A percentile compares a stretch with the other conserved stretches of the same genome.
Evolutionary conservation across 2,329 filamentous ascomycete species (phyloP).

Genomic region (Talaromyces albobiverticillius): DNA sequence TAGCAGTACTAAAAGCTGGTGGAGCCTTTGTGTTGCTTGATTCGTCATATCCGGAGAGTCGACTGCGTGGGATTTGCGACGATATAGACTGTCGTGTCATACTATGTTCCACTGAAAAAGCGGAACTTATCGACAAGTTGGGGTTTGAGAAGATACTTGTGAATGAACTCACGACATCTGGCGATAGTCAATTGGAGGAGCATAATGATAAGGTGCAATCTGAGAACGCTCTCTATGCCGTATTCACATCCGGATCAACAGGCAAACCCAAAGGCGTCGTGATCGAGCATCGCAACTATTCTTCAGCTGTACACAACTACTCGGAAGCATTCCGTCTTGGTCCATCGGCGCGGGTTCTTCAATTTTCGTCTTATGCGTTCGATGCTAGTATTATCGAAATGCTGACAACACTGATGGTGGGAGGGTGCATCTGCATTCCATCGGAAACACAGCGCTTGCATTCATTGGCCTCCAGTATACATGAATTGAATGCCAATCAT

Average conservation of each 20-base stretch:
- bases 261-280: conserved; percentile 57
- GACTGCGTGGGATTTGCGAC: background rate
- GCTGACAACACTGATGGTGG: conserved; percentile 53
- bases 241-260: conserved; percentile 58
- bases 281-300: conserved; percentile 59
- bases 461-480: conserved; percentile 35
- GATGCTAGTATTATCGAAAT: conserved; percentile 55
- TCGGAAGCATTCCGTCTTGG: conserved; percentile 50
- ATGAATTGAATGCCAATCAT: conserved; percentile 51
- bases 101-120: background rate
- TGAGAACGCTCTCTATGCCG: conserved; percentile 52
- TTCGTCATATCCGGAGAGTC: conserved; percentile 17
- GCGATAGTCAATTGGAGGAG: background rate
- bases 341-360: conserved; percentile 56
- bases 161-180: background rate
- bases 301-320: conserved; percentile 54
- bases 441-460: conserved; percentile 28
- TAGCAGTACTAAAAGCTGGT: conserved; percentile 19
- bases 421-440: conserved; percentile 60
- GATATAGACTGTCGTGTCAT: background rate
- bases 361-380: conserved; percentile 56
- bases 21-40: conserved; percentile 15
- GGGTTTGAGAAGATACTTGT: background rate
- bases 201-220: background rate
- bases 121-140: background rate